Evolutionary conservation across 2,329 filamentous ascomycete genomes (phyloP), one percentile per base, ranked within the genome.

Genomic region (Apiospora rasikravindrae): DNA sequence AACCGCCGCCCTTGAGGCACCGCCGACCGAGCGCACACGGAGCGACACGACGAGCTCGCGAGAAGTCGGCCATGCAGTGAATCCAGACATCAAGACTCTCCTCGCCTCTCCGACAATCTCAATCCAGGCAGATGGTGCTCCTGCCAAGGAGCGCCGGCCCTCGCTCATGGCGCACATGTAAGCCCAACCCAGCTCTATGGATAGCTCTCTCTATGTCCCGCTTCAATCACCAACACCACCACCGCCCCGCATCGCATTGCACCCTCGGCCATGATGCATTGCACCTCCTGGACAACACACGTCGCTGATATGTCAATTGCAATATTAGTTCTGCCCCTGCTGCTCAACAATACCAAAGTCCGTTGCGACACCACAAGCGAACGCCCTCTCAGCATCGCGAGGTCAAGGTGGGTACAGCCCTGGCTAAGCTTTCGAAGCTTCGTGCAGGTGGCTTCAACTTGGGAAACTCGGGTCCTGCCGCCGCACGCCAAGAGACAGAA

Each of bases 321-420:
- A 14, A n/a, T 14, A 14, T 57, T 74, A 88, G 86, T 69, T 85
- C 86, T 69, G 84, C 86, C 26, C 84, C 85, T 47, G 78, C 82
- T 26, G 76, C 61, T 73, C 81, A 42, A 78, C 80, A 82, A 69
- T 88, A 83, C 76, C 83, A 85, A 70, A 90, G 88, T 73, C 88
- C 88, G 42, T 79, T 89, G 79, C 84, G 89, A 72, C 89, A 91
- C 69, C 89, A 90, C 77, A 86, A 82, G 73, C 84, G 89, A 64
- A 89, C 88, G 0, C 88, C 88, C 0, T 90, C 88, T 66, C 85
- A 85, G 24, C 88, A 89, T 81, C 86, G 87, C 72, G 84, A 89
- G 77, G 83, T 91, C 80, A 90, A 89, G 84, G 88, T 89, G 74
- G 73, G 83, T 73, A 67, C 29, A n/a, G 53, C n/a, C 45, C 68